These are phyloP conservation scores for Fraxinus excelsior DNA, from an alignment of 257 asterid species.

Conservation along the genomic window DNA sequence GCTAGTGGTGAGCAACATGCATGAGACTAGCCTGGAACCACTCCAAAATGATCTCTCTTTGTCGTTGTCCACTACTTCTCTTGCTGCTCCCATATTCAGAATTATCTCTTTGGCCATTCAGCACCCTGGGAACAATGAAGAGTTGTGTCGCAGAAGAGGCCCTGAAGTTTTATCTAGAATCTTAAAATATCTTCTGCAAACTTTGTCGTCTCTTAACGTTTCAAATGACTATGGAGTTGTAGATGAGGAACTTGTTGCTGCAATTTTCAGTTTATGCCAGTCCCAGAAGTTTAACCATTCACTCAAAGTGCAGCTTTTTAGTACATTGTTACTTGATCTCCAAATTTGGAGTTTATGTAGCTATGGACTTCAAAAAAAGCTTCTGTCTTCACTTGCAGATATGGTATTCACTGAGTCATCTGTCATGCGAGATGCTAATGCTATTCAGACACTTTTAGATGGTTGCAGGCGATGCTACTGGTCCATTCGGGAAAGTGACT, in stretches of 20 bases:
- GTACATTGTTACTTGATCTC: slow-evolving; percentile 86
- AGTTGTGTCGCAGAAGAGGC: slow-evolving; percentile 82
- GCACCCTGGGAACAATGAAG: slow-evolving; percentile 92
- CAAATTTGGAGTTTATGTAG: slow-evolving; percentile 97
- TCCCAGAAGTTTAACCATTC: slow-evolving; percentile 79
- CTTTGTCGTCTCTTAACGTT: slow-evolving; percentile 64
- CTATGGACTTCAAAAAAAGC: slow-evolving; percentile 96
- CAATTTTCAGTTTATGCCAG: slow-evolving; percentile 87
- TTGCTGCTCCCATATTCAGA: slow-evolving; percentile 93
- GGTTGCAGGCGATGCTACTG: slow-evolving; percentile 97
- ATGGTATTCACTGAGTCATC: slow-evolving; percentile 93
- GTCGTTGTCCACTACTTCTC: slow-evolving; percentile 69
- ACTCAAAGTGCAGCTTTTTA: slow-evolving; percentile 90
- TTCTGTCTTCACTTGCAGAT: slow-evolving; percentile 94
- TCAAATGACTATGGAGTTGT: slow-evolving; percentile 65
- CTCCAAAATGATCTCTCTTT: slow-evolving; percentile 63
- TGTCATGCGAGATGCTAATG: slow-evolving; percentile 96
- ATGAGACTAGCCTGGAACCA: slow-evolving; percentile 86
- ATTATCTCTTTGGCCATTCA: slow-evolving; percentile 84
- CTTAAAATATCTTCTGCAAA: slow-evolving; percentile 83
- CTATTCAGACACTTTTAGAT: slow-evolving; percentile 95
- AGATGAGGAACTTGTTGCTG: slow-evolving; percentile 94
- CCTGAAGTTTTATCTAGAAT: slow-evolving; percentile 93
- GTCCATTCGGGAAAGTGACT: slow-evolving; percentile 81
- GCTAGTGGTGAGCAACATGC: slow-evolving; percentile 75